These are phyloP conservation scores for Oehlia diaphana DNA, from an alignment of 192 early-diverging fungal species.

Conservation along the genomic window DNA sequence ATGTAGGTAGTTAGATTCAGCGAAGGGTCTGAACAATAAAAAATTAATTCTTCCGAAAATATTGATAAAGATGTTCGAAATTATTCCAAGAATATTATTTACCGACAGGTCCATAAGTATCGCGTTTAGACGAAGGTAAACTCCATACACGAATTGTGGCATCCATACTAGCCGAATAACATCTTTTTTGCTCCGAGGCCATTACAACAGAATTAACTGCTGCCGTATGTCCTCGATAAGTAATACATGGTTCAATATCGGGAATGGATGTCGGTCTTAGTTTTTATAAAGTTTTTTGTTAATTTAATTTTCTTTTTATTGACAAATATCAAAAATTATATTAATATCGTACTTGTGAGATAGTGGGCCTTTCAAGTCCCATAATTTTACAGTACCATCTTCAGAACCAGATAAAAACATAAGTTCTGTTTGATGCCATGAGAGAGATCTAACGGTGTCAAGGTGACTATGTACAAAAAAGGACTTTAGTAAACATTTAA, in stretches of 20 bases:
- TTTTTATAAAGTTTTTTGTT: background rate
- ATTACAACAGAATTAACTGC: slow-evolving; percentile 68
- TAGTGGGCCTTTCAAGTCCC: slow-evolving; percentile 59
- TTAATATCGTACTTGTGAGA: slow-evolving; percentile 39
- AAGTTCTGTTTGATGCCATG: slow-evolving; percentile 58
- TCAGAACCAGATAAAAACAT: slow-evolving; percentile 72
- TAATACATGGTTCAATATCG: slow-evolving; percentile 69
- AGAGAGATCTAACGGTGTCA: slow-evolving; percentile 63
- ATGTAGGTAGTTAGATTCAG: slow-evolving; percentile 62
- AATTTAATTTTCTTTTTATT: background rate
- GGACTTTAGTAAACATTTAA: background rate
- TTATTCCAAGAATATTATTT: slow-evolving; percentile 5
- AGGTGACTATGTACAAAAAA: slow-evolving; percentile 55
- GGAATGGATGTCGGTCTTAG: background rate
- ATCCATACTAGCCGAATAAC: slow-evolving; percentile 75
- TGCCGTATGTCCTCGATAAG: slow-evolving; percentile 75
- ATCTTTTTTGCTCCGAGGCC: slow-evolving; percentile 53
- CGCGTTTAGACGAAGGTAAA: slow-evolving; percentile 54
- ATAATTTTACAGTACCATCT: slow-evolving; percentile 77
- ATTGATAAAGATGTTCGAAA: background rate
- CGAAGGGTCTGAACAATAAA: slow-evolving; percentile 44
- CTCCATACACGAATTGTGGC: slow-evolving; percentile 69
- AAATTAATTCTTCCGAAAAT: slow-evolving; percentile 10
- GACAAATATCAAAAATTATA: background rate
- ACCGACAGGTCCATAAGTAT: slow-evolving; percentile 58